Evolutionary conservation across 352 stramenopile genomes (phyloP).

Genomic region (Globisporangium nunn): DNA sequence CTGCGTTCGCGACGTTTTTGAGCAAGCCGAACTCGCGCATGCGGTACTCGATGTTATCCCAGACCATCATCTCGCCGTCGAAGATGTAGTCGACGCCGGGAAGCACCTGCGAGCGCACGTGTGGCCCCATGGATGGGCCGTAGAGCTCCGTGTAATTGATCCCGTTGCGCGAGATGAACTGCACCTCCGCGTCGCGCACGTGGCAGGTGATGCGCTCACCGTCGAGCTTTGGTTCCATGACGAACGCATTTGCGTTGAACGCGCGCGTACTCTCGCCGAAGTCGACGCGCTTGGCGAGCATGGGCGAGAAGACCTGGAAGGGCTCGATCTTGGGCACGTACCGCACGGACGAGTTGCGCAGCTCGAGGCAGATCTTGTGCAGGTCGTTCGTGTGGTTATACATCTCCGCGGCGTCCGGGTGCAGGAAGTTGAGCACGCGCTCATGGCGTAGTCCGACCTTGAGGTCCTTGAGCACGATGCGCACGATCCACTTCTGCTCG

Average conservation of each 20-base stretch:
- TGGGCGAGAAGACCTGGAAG: slow-evolving; percentile 82
- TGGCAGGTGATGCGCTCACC: slow-evolving; percentile 82
- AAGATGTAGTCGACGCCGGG: slow-evolving; percentile 64
- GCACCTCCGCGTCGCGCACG: slow-evolving; percentile 42
- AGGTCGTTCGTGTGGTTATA: slow-evolving; percentile 87
- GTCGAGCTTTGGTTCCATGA: slow-evolving; percentile 83
- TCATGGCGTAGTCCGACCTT: slow-evolving; percentile 83
- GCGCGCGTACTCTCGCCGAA: slow-evolving; percentile 76
- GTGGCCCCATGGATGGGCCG: slow-evolving; percentile 43
- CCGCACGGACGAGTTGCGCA: slow-evolving; percentile 72
- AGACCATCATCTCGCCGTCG: slow-evolving; percentile 87
- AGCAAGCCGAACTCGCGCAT: slow-evolving; percentile 75
- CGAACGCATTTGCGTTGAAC: slow-evolving; percentile 65
- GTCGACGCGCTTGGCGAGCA: slow-evolving; percentile 79
- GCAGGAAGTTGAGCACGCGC: slow-evolving; percentile 70
- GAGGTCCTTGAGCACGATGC: slow-evolving; percentile 80
- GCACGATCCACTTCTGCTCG: slow-evolving; percentile 83
- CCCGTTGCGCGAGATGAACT: slow-evolving; percentile 83
- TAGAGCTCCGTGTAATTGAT: slow-evolving; percentile 81
- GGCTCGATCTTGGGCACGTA: slow-evolving; percentile 76
- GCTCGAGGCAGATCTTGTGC: slow-evolving; percentile 58
- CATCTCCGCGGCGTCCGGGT: slow-evolving; percentile 80
- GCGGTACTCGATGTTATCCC: slow-evolving; percentile 74
- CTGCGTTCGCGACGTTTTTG: slow-evolving; percentile 69
- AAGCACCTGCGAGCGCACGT: slow-evolving; percentile 57